These are phyloP conservation scores for Cyclotella kingstonii DNA, from an alignment of 108 stramenopile genomes.

Conservation along the genomic window DNA sequence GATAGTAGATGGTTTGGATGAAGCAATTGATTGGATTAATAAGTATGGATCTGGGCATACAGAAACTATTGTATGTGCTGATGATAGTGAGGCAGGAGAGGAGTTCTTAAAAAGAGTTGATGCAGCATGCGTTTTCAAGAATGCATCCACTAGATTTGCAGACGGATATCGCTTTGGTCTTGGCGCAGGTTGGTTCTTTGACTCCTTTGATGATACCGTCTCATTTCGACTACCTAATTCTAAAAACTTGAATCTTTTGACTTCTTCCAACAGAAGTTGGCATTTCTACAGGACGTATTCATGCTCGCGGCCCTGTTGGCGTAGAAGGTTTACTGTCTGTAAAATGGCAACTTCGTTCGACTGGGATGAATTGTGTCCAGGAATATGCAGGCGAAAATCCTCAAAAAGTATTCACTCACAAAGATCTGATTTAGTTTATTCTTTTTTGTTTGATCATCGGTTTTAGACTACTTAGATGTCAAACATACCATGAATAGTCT, in stretches of 20 bases:
- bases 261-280: conserved; percentile 77
- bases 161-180: conserved; percentile 98
- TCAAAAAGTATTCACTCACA: conserved; percentile 37
- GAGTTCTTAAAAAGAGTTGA: conserved; percentile 89
- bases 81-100: conserved; percentile 78
- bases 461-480: too few relatives aligned
- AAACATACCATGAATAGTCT: too few relatives aligned
- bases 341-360: conserved; percentile 92
- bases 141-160: conserved; percentile 96
- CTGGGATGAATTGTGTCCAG: conserved; percentile 31
- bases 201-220: not conserved
- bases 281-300: conserved; percentile 95
- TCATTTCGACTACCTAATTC: conserved; percentile 2
- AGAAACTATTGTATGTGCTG: conserved; percentile 91
- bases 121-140: conserved; percentile 97
- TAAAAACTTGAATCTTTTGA: not conserved
- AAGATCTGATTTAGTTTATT: conserved; percentile 30
- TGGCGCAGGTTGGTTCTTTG: conserved; percentile 58
- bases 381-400: conserved; percentile 34
- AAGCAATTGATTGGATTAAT: conserved; percentile 95
- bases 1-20: conserved; percentile 84
- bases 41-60: conserved; percentile 94
- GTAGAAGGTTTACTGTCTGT: conserved; percentile 95
- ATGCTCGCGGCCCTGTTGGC: conserved; percentile 96
- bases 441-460: too few relatives aligned